Percentiles rank a stretch among this genome's conserved stretches.
Conservation (phyloP, 108 stramenopile genomes). For the Hondaea fermentalgiana region DNA sequence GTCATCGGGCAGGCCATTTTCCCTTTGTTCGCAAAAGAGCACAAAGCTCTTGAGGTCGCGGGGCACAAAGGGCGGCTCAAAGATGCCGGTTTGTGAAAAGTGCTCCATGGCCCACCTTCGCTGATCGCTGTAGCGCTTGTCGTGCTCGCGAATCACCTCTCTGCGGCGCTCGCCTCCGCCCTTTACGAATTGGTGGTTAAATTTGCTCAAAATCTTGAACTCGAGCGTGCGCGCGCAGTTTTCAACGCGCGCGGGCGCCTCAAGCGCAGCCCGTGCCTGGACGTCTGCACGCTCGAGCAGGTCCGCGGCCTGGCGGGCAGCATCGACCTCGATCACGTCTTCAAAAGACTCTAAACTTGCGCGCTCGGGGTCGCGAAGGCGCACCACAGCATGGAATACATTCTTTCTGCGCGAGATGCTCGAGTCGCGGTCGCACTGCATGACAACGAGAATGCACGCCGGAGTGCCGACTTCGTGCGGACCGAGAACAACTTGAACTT, state of each 20-base stretch:
- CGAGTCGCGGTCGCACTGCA: background rate
- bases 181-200: background rate
- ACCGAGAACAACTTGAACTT: background rate
- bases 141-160: background rate
- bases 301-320: background rate
- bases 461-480: background rate
- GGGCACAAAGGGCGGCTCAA: background rate
- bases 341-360: too few species aligned
- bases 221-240: background rate
- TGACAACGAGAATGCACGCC: background rate
- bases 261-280: background rate
- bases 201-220: background rate
- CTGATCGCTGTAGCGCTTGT: background rate
- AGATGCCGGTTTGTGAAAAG: background rate
- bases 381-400: background rate
- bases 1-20: background rate
- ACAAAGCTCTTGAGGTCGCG: background rate
- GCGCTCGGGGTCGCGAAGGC: background rate
- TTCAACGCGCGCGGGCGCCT: background rate
- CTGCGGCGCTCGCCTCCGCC: background rate
- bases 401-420: background rate
- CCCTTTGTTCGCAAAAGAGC: background rate
- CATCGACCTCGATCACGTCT: background rate
- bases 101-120: background rate
- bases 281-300: background rate